phyloP scores from a whole-genome alignment of 495 filamentous ascomycete genomes.

The Penicillium ucsense region DNA sequence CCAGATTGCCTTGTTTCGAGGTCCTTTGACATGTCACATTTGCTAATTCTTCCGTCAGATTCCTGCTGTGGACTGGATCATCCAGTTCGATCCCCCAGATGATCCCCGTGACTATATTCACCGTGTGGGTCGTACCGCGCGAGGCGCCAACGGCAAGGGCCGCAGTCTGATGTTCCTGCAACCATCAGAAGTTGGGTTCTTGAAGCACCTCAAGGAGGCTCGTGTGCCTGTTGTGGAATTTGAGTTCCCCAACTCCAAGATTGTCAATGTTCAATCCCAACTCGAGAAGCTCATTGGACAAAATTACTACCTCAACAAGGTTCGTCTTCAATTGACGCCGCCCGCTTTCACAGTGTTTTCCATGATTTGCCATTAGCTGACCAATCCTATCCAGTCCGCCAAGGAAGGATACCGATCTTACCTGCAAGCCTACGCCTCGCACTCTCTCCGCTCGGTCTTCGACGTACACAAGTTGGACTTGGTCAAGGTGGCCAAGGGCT shows the following conservation, averaged over 20 bases:
- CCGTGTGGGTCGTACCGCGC: constrained; percentile 88
- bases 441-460: constrained; percentile 82
- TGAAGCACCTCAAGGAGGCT: constrained; percentile 84
- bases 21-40: neutral
- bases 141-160: constrained; percentile 76
- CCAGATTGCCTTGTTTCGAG: neutral
- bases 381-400: constrained; percentile 35
- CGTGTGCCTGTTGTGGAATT: constrained; percentile 92
- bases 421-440: constrained; percentile 87
- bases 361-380: constrained; percentile 7
- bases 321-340: constrained; percentile 12
- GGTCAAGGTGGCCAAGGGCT: constrained; percentile 86
- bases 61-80: constrained; percentile 87
- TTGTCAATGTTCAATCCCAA: constrained; percentile 90
- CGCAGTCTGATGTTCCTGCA: constrained; percentile 83
- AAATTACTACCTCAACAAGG: constrained; percentile 95
- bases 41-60: constrained; percentile 42
- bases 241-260: constrained; percentile 85
- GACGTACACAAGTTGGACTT: constrained; percentile 91
- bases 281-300: constrained; percentile 83
- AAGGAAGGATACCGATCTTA: constrained; percentile 74
- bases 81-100: constrained; percentile 92
- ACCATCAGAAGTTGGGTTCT: constrained; percentile 84
- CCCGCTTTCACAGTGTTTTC: no score
- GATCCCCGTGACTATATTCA: constrained; percentile 92